Conservation (phyloP, 164 flowering plant species). For the Chimonanthus salicifolius region DNA sequence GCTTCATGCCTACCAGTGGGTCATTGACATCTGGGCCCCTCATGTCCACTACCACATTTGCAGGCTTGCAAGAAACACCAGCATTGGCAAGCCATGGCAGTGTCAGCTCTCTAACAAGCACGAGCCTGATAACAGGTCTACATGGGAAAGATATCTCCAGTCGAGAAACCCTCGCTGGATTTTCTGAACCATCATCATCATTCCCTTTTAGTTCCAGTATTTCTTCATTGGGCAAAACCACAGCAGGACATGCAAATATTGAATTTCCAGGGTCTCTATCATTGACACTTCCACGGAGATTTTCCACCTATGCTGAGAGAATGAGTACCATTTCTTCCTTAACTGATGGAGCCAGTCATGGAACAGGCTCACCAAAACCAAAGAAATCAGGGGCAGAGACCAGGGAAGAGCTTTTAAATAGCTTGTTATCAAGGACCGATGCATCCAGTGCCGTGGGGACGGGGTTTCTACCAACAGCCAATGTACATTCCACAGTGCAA, state of each 20-base stretch:
- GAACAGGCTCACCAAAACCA: constrained; percentile 75
- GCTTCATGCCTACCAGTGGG: constrained; percentile 28
- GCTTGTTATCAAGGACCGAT: constrained; percentile 48
- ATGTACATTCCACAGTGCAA: constrained; percentile 32
- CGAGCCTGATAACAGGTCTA: constrained; percentile 31
- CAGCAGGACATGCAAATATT: constrained; percentile 30
- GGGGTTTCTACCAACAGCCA: constrained; percentile 32
- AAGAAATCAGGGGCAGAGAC: constrained; percentile 92
- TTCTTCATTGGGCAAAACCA: constrained; percentile 30
- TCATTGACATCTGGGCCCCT: constrained; percentile 32
- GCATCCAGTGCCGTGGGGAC: constrained; percentile 32
- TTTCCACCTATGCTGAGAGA: constrained; percentile 87
- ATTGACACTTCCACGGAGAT: constrained; percentile 44
- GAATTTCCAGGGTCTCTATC: constrained; percentile 48
- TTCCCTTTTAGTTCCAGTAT: constrained; percentile 27
- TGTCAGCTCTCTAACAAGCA: constrained; percentile 29
- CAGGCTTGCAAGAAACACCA: constrained; percentile 49
- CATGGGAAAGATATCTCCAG: constrained; percentile 40
- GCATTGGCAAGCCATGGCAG: constrained; percentile 35
- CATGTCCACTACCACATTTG: constrained; percentile 42
- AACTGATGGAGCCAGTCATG: constrained; percentile 48
- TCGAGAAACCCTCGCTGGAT: constrained; percentile 43
- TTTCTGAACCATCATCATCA: constrained; percentile 33
- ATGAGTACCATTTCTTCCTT: constrained; percentile 66
- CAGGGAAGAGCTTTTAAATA: constrained; percentile 63